phyloP scores from a whole-genome alignment of 2,329 filamentous ascomycete genomes.

The Trichoderma lentiforme region DNA sequence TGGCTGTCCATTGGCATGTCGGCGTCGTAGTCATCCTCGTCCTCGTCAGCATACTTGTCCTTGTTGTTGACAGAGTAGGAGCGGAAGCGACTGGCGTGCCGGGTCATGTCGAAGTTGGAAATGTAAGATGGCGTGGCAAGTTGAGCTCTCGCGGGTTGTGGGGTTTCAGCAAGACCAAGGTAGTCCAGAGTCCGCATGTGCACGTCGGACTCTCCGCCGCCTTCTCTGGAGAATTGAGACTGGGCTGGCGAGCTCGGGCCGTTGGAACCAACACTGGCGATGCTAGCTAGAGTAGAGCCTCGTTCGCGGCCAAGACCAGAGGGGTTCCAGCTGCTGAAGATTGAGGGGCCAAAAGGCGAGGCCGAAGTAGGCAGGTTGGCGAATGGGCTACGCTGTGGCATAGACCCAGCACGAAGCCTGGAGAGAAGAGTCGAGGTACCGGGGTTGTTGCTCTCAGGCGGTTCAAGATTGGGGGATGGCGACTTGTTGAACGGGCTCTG shows the following conservation, averaged over 20 bases:
- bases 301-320: constrained; percentile 67
- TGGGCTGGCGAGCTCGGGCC: constrained; percentile 83
- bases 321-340: constrained; percentile 86
- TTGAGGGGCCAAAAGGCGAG: constrained; percentile 80
- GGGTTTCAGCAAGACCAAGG: constrained; percentile 88
- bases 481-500: constrained; percentile 78
- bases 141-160: constrained; percentile 72
- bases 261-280: constrained; percentile 86
- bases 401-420: constrained; percentile 83
- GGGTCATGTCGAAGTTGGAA: constrained; percentile 71
- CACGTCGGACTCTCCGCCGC: constrained; percentile 80
- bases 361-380: constrained; percentile 51
- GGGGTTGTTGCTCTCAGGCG: constrained; percentile 37
- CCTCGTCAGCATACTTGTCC: constrained; percentile 90
- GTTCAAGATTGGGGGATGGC: constrained; percentile 52
- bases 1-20: constrained; percentile 53
- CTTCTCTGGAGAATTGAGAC: constrained; percentile 82
- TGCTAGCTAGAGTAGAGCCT: constrained; percentile 77
- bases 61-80: constrained; percentile 99
- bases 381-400: constrained; percentile 82
- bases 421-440: constrained; percentile 73
- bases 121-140: constrained; percentile 73
- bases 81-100: constrained; percentile 81
- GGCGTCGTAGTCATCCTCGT: constrained; percentile 64
- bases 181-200: constrained; percentile 90